Base-by-base conservation (phyloP, 768 basidiomycete species). In the Clavaria fumosa region DNA sequence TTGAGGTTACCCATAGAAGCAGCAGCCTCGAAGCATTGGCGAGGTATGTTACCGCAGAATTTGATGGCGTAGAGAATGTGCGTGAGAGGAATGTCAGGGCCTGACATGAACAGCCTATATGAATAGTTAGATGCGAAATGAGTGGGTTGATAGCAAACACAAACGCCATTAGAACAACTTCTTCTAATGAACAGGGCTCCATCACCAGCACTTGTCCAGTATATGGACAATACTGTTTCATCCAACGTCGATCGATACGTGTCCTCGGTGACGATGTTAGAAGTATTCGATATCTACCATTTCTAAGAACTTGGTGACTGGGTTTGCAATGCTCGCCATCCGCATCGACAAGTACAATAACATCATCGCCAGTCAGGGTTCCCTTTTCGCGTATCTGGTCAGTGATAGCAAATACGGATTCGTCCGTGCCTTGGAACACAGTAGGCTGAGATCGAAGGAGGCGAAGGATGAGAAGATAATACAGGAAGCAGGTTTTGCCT, bases 401-500 rank as follows among this genome's bases (percentile, higher is more conserved):
- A 19, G 10, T 34, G 24, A 45, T 45, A 21, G 38, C 18, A 23
- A 42, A 45, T 18, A 42, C 27, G 15, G 14, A 10, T 4, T 38
- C 41, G n/a, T 5, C 1, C 34, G 22, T 32, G 21, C 32, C 40
- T 34, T 44, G 43, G 37, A 44, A 44, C 33, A 41, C 22, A 23
- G 31, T 34, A 24, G 35, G 31, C 41, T 42, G 35, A 31, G 35
- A 20, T n/a, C 4, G 7, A 34, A 45, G 34, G 23, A 45, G 26
- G 41, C 41, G 35, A 42, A 42, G 43, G 18, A 45, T 38, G 19
- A 45, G 40, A 24, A 32, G 23, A 23, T 34, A 42, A 36, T 41
- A 40, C 21, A 43, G 21, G 10, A 41, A n/a, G 34, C 42, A 43
- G 12, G 42, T 43, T 27, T 39, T 35, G 9, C 39, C 39, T 40